phyloP scores from a whole-genome alignment of 148 eudicot genomes.

The Tetragonia tetragonoides region DNA sequence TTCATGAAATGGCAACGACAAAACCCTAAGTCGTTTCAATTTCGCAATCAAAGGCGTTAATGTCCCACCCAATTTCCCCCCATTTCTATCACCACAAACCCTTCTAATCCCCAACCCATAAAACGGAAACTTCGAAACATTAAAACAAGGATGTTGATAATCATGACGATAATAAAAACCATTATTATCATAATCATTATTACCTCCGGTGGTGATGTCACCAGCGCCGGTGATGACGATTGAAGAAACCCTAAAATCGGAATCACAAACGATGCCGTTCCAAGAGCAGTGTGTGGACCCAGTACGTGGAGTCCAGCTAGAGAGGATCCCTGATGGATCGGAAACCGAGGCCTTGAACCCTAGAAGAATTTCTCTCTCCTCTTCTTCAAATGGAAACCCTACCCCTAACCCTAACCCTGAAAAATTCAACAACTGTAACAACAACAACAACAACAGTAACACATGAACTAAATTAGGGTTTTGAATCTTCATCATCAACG shows the following conservation, averaged over 20 bases:
- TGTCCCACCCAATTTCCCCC: slow-evolving; percentile 45
- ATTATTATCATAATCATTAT: neutral
- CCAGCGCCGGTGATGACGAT: slow-evolving; percentile 37
- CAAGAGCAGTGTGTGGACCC: slow-evolving; percentile 42
- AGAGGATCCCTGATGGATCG: slow-evolving; percentile 47
- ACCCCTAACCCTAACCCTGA: too few species aligned
- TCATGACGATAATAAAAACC: too few species aligned
- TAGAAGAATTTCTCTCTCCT: slow-evolving; percentile 21
- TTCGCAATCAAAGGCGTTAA: slow-evolving; percentile 37
- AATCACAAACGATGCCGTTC: slow-evolving; percentile 48
- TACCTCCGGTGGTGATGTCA: neutral
- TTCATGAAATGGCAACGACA: slow-evolving; percentile 59
- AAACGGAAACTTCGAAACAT: slow-evolving; percentile 33
- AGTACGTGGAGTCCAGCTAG: slow-evolving; percentile 33
- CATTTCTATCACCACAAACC: slow-evolving; percentile 32
- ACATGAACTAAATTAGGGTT: neutral
- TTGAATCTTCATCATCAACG: neutral
- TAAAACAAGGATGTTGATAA: slow-evolving; percentile 30
- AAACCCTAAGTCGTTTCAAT: slow-evolving; percentile 55
- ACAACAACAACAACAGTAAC: neutral
- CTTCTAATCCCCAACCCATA: slow-evolving; percentile 55
- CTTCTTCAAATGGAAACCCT: neutral
- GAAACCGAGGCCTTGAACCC: slow-evolving; percentile 41
- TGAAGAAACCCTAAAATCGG: slow-evolving; percentile 42
- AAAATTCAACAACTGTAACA: neutral